phyloP scores from a whole-genome alignment of 345 rosid species.

The Gossypium raimondii region DNA sequence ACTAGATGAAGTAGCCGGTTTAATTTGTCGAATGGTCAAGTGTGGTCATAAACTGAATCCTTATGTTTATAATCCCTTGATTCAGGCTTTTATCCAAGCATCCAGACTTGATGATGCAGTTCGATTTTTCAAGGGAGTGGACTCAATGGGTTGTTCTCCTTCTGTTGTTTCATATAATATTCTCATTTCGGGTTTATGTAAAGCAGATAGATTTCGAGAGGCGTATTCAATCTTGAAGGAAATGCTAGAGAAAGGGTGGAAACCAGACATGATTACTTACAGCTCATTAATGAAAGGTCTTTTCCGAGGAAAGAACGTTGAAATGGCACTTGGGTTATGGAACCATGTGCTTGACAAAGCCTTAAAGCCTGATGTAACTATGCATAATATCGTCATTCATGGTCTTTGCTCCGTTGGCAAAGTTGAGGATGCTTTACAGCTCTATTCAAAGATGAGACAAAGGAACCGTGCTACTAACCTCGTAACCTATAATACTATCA shows the following conservation, averaged over 20 bases:
- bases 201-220: conserved; percentile 62
- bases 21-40: conserved; percentile 44
- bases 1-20: conserved; percentile 54
- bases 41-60: conserved; percentile 48
- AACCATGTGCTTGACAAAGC: conserved; percentile 47
- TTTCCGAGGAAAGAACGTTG: conserved; percentile 57
- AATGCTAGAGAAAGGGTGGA: conserved; percentile 63
- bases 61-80: conserved; percentile 53
- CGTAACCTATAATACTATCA: conserved; percentile 73
- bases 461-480: conserved; percentile 61
- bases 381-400: conserved; percentile 79
- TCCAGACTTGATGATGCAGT: conserved; percentile 63
- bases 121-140: conserved; percentile 51
- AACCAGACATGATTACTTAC: conserved; percentile 73
- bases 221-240: conserved; percentile 64
- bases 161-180: conserved; percentile 66
- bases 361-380: conserved; percentile 56
- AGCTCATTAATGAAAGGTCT: conserved; percentile 78
- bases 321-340: conserved; percentile 70
- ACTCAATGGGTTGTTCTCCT: conserved; percentile 40
- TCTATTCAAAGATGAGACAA: conserved; percentile 54
- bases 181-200: conserved; percentile 68
- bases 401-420: conserved; percentile 76
- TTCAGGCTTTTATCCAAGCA: conserved; percentile 57
- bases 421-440: conserved; percentile 57